These are phyloP conservation scores for Anacardium occidentale DNA, from an alignment of 345 rosid species.

Conservation along the genomic window DNA sequence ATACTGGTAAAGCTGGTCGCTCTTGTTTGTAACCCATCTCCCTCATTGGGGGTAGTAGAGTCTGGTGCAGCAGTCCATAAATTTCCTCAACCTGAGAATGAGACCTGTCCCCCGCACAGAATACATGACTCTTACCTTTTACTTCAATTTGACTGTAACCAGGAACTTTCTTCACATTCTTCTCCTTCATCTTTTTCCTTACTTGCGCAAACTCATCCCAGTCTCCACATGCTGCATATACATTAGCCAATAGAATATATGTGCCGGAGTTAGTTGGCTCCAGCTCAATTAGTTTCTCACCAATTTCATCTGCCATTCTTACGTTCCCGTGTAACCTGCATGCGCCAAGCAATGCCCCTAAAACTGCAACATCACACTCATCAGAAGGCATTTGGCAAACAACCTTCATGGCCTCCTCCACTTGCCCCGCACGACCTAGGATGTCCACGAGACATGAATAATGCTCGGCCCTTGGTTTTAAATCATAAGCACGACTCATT, in stretches of 20 bases:
- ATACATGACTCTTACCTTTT: slow-evolving; percentile 33
- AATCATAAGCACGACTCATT: slow-evolving; percentile 30
- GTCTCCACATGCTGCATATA: slow-evolving; percentile 33
- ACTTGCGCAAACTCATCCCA: slow-evolving; percentile 40
- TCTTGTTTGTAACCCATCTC: slow-evolving; percentile 20
- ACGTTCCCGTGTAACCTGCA: slow-evolving; percentile 33
- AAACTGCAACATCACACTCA: slow-evolving; percentile 34
- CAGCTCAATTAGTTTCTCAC: slow-evolving; percentile 31
- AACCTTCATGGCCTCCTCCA: slow-evolving; percentile 34
- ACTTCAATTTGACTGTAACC: slow-evolving; percentile 43
- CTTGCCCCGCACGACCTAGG: slow-evolving; percentile 39
- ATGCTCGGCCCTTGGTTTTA: slow-evolving; percentile 41
- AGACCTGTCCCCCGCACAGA: slow-evolving; percentile 39
- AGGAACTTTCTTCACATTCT: slow-evolving; percentile 37
- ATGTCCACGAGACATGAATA: slow-evolving; percentile 47
- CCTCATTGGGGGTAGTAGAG: slow-evolving; percentile 26
- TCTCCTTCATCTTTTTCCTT: slow-evolving; percentile 44
- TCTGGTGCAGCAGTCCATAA: slow-evolving; percentile 24
- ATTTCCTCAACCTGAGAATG: slow-evolving; percentile 39
- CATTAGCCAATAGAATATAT: slow-evolving; percentile 37
- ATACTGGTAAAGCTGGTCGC: neutral
- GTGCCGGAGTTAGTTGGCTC: slow-evolving; percentile 31
- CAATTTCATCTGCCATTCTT: slow-evolving; percentile 27
- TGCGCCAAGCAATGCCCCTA: slow-evolving; percentile 41
- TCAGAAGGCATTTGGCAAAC: slow-evolving; percentile 29